phyloP scores from a whole-genome alignment of 2,329 filamentous ascomycete genomes.

The Geoglossum cookeanum region DNA sequence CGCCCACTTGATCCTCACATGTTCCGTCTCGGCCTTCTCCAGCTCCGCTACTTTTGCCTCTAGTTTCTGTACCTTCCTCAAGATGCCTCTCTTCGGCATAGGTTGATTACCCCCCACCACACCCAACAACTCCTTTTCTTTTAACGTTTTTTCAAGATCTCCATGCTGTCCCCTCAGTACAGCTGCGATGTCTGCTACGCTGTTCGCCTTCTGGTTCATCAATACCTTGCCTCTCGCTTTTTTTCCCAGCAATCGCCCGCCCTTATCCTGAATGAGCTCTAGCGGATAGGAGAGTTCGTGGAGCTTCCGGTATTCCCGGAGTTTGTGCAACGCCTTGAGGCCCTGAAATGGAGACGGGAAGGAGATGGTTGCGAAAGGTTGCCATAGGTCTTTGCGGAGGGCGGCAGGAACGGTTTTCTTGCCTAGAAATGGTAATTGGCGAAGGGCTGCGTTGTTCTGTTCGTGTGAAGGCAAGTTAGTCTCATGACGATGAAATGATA shows the following conservation, averaged over 20 bases:
- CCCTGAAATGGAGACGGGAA: constrained; percentile 32
- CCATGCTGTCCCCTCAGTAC: constrained; percentile 31
- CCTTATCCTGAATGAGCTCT: constrained; percentile 25
- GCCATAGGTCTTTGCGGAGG: constrained; percentile 44
- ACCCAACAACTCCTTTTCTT: constrained; percentile 9
- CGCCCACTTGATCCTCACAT: constrained; percentile 16
- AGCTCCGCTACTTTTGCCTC: constrained; percentile 7
- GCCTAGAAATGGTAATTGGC: constrained; percentile 41
- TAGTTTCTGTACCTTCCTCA: constrained; percentile 2
- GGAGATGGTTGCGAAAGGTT: constrained; percentile 36
- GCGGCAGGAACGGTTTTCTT: constrained; percentile 40
- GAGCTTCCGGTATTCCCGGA: constrained; percentile 39
- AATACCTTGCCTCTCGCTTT: constrained; percentile 30
- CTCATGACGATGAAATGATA: not conserved
- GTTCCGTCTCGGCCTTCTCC: constrained; percentile 8
- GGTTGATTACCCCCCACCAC: constrained; percentile 3
- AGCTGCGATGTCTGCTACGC: constrained; percentile 38
- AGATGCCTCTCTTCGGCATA: constrained; percentile 5
- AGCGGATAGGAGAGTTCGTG: constrained; percentile 33
- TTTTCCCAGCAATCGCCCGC: constrained; percentile 24
- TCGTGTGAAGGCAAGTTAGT: not conserved
- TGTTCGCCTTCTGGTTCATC: constrained; percentile 47
- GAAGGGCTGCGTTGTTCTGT: constrained; percentile 31
- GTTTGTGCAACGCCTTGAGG: constrained; percentile 34
- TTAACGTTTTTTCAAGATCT: constrained; percentile 8